Conservation (phyloP, 306 rosid genomes). For the Mimosa bimucronata region DNA sequence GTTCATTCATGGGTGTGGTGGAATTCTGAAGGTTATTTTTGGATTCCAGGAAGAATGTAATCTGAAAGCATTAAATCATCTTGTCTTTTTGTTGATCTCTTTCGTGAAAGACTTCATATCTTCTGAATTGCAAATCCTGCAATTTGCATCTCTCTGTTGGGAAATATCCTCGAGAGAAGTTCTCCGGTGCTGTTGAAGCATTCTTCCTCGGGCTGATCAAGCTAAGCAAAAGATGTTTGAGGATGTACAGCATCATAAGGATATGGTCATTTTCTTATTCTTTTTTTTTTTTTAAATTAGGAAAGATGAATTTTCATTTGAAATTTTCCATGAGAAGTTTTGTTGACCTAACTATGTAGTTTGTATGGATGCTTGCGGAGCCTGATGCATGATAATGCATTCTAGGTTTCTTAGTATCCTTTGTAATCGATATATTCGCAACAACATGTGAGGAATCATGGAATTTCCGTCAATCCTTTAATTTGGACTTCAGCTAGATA, state of each 20-base stretch:
- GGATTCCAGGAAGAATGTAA: slow-evolving; percentile 13
- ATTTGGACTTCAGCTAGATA: neutral
- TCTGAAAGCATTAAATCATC: slow-evolving; percentile 18
- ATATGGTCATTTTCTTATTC: slow-evolving; percentile 57
- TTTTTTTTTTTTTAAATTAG: neutral
- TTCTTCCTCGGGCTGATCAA: slow-evolving; percentile 77
- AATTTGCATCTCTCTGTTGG: slow-evolving; percentile 69
- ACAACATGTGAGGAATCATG: neutral
- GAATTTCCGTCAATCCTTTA: neutral
- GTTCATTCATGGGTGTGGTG: neutral
- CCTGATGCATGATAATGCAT: no score
- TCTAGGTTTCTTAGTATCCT: no score
- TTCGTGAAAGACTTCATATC: slow-evolving; percentile 17
- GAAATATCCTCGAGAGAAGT: slow-evolving; percentile 86
- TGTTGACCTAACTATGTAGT: neutral
- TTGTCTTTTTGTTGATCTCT: slow-evolving; percentile 20
- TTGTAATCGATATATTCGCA: no score
- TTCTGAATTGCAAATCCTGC: slow-evolving; percentile 19
- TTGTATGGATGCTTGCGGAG: slow-evolving; percentile 11
- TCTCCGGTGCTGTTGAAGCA: slow-evolving; percentile 92
- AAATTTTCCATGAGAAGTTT: neutral
- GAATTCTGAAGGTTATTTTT: slow-evolving; percentile 16
- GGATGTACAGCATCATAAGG: slow-evolving; percentile 60
- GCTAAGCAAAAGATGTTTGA: slow-evolving; percentile 71
- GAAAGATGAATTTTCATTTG: neutral